Evolutionary conservation across 768 basidiomycete genomes (phyloP), one percentile per base, ranked within the genome.

Genomic region (Amanita exitialis): DNA sequence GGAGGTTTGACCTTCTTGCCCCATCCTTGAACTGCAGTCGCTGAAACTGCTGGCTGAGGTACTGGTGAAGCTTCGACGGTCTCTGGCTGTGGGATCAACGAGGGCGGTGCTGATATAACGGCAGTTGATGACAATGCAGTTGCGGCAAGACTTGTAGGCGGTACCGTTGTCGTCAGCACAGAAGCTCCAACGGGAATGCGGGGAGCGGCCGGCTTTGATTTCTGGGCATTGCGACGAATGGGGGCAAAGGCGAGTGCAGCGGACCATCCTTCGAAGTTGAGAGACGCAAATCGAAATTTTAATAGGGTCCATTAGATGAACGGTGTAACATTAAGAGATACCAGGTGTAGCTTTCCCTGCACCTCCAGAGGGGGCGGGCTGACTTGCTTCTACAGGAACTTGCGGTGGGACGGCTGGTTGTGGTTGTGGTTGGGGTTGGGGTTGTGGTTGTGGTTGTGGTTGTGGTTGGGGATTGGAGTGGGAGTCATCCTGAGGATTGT

Each of bases 1-100:
- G 90, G 90, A 13, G 90, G 90, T 59, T 90, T 90, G 61, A 91
- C 82, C 62, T 90, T 90, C 67, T 84, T 87, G 38, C 86, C 86
- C 90, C 90, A 90, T 57, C 82, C 82, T 56, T 81, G 78, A 15
- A 73, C 67, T 57, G 72, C 67, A n/a, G 39, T 21, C 4, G 39
- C 18, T 20, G 68, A 46, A 3, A 67, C 21, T 13, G 30, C 35
- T 23, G 49, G 56, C 20, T 47, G 42, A 42, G 36, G 16, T 4
- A 43, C 47, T 30, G 44, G 45, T 8, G 45, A 35, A 25, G 57
- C 30, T 9, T 51, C 30, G 27, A 50, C 59, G 44, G 65, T 51
- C 3, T 66, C 54, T 6, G 63, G 57, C 35, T 76, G 57, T 36
- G 76, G 69, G 34, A 81, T 69, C 12, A 86, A 63, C 30, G 75